Conservation (phyloP, 2,329 filamentous ascomycete species). For the Diaporthe sp. region DNA sequence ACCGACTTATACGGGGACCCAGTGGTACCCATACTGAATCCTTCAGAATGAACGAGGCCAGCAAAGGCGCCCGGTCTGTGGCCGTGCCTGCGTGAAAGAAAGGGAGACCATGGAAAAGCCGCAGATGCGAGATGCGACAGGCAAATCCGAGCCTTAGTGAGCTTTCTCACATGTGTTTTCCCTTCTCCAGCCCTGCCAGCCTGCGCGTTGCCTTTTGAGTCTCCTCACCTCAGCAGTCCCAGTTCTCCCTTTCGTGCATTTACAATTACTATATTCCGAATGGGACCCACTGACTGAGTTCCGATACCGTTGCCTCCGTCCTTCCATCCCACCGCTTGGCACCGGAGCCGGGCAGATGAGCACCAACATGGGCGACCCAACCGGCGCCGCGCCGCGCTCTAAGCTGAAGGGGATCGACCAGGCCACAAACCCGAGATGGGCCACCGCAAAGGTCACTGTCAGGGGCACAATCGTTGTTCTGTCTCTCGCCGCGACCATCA, state of each 20-base stretch:
- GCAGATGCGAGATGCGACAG: not conserved
- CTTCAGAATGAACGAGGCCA: not conserved
- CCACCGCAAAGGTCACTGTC: not conserved
- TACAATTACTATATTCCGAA: not conserved
- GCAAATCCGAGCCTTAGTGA: not conserved
- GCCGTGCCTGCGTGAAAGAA: not conserved
- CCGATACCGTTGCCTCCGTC: not conserved
- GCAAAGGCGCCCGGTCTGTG: not conserved
- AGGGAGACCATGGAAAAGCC: not conserved
- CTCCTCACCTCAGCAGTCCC: not conserved
- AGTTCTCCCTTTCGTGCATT: not conserved
- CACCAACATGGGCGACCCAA: not conserved
- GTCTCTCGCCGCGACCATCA: slow-evolving; percentile 4
- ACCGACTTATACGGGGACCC: not conserved
- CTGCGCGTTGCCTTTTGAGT: not conserved
- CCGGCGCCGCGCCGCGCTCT: not conserved
- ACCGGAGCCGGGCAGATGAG: not conserved
- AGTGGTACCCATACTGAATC: slow-evolving; percentile 15
- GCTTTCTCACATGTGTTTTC: not conserved
- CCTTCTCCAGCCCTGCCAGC: not conserved
- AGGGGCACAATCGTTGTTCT: not conserved
- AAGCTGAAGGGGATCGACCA: not conserved
- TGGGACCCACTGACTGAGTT: slow-evolving; percentile 10
- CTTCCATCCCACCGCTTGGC: not conserved
- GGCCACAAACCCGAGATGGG: slow-evolving; percentile 23